Percentiles rank a stretch among this genome's conserved stretches.
Conservation (phyloP, 257 asterid species). For the Jacaranda mimosifolia region DNA sequence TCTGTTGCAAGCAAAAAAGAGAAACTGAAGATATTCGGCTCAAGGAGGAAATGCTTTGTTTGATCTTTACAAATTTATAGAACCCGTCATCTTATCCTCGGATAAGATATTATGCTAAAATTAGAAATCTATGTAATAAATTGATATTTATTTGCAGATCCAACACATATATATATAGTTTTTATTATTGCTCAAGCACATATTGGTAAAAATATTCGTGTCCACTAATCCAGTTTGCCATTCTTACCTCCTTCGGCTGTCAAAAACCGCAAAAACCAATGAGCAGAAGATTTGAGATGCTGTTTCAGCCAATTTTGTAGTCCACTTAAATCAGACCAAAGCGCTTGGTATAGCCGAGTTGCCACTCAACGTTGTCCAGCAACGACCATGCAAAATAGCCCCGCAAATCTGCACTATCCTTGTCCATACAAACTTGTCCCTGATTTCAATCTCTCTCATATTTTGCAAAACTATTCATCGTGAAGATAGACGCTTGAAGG, state of each 20-base stretch:
- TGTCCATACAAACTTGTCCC: conserved; percentile 36
- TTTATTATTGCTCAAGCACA: background rate
- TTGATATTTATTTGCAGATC: too few species aligned
- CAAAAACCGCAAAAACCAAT: conserved; percentile 57
- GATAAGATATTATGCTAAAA: too few species aligned
- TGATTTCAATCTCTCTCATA: conserved; percentile 13
- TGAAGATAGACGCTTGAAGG: background rate
- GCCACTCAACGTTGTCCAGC: conserved; percentile 85
- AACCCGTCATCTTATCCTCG: too few species aligned
- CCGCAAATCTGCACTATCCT: conserved; percentile 76
- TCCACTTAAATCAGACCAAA: conserved; percentile 70
- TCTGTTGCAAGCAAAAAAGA: too few species aligned
- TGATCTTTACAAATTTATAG: too few species aligned
- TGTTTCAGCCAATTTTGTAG: conserved; percentile 48
- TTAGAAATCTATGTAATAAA: too few species aligned
- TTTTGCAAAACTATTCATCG: background rate
- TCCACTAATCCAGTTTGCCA: conserved; percentile 45
- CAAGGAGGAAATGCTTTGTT: too few species aligned
- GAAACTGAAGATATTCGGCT: too few species aligned
- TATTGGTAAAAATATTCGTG: too few species aligned
- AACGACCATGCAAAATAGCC: conserved; percentile 81
- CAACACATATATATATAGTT: background rate
- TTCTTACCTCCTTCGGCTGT: conserved; percentile 39
- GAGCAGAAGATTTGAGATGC: conserved; percentile 62
- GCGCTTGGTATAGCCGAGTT: conserved; percentile 59